Percentiles rank a stretch among this genome's conserved stretches.
phyloP scores from a whole-genome alignment of 2,329 filamentous ascomycete genomes.

The Pseudopyrenochaeta lycopersici region DNA sequence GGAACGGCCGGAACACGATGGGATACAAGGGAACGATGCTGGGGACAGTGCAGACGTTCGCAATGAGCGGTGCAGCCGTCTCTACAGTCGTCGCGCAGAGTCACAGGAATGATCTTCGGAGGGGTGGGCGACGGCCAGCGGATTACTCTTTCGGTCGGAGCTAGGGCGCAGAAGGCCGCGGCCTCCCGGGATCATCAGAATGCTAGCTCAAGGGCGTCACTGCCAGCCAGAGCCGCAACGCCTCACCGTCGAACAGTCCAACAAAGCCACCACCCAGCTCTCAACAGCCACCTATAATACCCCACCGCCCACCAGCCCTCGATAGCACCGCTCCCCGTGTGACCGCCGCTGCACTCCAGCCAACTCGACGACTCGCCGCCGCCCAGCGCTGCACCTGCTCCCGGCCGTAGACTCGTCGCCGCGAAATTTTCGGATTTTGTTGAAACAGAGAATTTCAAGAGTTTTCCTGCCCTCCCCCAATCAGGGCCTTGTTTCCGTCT shows the following conservation, averaged over 20 bases:
- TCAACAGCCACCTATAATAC: constrained; percentile 1
- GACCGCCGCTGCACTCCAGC: constrained; percentile 14
- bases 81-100: constrained; percentile 7
- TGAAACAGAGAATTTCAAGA: constrained; percentile 39
- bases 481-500: constrained; percentile 27
- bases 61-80: background rate
- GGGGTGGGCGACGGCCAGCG: constrained; percentile 10
- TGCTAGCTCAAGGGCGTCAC: background rate
- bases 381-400: constrained; percentile 25
- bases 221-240: background rate
- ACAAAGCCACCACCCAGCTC: background rate
- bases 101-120: constrained; percentile 15
- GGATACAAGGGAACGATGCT: background rate
- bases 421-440: constrained; percentile 33
- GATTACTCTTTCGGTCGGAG: constrained; percentile 2
- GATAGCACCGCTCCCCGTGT: constrained; percentile 1
- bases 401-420: constrained; percentile 31
- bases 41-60: background rate
- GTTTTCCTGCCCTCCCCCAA: constrained; percentile 36
- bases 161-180: background rate
- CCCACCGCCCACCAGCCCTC: background rate
- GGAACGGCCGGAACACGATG: constrained; percentile 11
- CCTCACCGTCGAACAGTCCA: background rate
- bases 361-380: constrained; percentile 18
- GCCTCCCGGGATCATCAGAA: background rate